phyloP scores from a whole-genome alignment of 129 eudicot species.

The carrot (Daucus carota) region DNA sequence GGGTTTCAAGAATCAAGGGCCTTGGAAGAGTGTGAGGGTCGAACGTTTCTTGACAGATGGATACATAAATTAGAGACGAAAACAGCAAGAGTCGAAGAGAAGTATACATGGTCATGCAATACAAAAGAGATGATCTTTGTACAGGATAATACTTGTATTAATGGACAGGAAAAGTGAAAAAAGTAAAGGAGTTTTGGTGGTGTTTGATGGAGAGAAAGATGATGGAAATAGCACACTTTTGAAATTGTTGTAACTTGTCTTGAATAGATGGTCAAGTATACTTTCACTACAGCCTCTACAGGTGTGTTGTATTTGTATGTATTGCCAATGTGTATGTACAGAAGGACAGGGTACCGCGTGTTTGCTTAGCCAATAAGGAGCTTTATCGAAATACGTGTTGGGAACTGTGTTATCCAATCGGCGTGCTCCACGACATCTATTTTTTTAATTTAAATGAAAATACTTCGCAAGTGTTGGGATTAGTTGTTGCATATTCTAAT shows the following conservation, averaged over 20 bases:
- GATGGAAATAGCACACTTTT: neutral
- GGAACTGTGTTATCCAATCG: no score
- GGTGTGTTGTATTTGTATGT: no score
- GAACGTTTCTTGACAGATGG: slow-evolving; percentile 24
- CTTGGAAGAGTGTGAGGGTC: slow-evolving; percentile 42
- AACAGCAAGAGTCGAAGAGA: slow-evolving; percentile 22
- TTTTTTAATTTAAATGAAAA: no score
- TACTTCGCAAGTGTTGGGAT: no score
- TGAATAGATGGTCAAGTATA: neutral
- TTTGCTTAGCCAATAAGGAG: no score
- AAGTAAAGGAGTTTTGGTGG: neutral
- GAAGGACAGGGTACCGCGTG: no score
- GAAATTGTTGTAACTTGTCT: neutral
- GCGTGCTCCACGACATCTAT: no score
- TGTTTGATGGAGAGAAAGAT: neutral
- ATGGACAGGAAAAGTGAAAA: neutral
- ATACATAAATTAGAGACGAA: slow-evolving; percentile 23
- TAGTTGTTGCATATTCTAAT: no score
- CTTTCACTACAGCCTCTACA: no score
- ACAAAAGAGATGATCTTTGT: neutral
- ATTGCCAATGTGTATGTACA: no score
- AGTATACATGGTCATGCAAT: neutral
- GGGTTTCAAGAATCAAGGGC: slow-evolving; percentile 47
- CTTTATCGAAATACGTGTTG: no score
- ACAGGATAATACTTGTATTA: neutral